Percentiles rank a stretch among this genome's conserved stretches.
Conservation (phyloP, 305 asterid genomes). For the Fraxinus paxiana region DNA sequence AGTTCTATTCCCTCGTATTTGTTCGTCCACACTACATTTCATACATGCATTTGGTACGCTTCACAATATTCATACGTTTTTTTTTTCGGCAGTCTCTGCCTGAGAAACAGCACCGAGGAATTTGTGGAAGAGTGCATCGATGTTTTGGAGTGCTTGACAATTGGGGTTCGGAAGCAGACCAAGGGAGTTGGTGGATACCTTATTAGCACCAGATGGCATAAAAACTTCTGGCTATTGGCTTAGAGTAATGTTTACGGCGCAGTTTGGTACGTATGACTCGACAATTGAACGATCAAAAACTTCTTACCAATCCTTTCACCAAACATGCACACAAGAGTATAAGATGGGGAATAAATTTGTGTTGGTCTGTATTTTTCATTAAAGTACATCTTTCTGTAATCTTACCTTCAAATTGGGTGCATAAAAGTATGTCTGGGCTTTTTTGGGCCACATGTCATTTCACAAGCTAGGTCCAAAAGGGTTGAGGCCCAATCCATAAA, state of each 20-base stretch:
- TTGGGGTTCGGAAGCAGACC: conserved; percentile 77
- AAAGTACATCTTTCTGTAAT: background rate
- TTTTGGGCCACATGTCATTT: background rate
- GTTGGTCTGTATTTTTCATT: background rate
- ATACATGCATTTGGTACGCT: background rate
- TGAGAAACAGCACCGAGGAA: conserved; percentile 18
- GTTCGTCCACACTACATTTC: background rate
- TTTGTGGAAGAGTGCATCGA: conserved; percentile 27
- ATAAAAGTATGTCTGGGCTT: background rate
- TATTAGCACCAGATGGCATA: conserved; percentile 91
- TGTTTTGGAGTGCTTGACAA: conserved; percentile 49
- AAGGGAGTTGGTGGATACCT: conserved; percentile 80
- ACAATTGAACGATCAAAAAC: background rate
- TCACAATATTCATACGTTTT: background rate
- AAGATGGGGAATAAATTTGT: background rate
- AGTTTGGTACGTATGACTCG: background rate
- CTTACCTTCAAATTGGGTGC: background rate
- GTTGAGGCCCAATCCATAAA: background rate
- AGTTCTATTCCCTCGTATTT: background rate
- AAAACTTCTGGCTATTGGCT: conserved; percentile 90
- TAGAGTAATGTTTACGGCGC: conserved; percentile 14
- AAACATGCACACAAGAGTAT: background rate
- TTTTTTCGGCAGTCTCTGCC: conserved; percentile 16
- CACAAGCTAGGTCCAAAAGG: background rate
- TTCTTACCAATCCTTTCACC: background rate